Conservation (phyloP, 2,329 filamentous ascomycete species). For the Aureobasidium sp. region DNA sequence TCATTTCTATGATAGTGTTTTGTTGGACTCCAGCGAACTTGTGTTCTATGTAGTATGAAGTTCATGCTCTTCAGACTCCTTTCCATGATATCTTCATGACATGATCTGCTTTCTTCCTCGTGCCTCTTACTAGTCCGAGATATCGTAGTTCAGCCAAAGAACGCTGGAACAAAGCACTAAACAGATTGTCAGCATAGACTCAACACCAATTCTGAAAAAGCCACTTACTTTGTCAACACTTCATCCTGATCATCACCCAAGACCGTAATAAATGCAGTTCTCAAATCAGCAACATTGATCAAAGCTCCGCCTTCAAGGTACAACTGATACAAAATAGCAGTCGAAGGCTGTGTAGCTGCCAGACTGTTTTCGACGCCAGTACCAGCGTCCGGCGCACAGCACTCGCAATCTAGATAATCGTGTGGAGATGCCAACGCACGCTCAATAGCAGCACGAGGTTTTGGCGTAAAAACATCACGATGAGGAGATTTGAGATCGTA, state of each 20-base stretch:
- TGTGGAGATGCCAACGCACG: constrained; percentile 76
- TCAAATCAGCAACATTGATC: constrained; percentile 83
- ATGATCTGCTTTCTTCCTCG: constrained; percentile 93
- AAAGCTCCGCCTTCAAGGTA: constrained; percentile 81
- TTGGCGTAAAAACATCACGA: constrained; percentile 78
- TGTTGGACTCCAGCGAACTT: too few relatives aligned
- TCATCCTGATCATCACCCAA: constrained; percentile 51
- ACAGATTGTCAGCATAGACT: not conserved
- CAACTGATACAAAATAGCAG: constrained; percentile 79
- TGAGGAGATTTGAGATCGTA: constrained; percentile 78
- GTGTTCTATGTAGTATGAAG: too few relatives aligned
- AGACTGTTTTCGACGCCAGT: constrained; percentile 51
- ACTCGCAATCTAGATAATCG: constrained; percentile 80
- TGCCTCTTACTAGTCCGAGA: constrained; percentile 89
- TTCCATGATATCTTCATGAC: constrained; percentile 86
- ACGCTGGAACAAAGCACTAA: constrained; percentile 80
- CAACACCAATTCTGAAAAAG: not conserved
- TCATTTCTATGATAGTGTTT: too few relatives aligned
- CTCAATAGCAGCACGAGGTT: constrained; percentile 75
- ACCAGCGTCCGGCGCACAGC: constrained; percentile 55
- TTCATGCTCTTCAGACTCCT: constrained; percentile 61
- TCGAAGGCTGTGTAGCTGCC: constrained; percentile 70
- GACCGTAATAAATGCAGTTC: constrained; percentile 77
- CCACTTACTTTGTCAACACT: constrained; percentile 46
- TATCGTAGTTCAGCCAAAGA: constrained; percentile 86